Evolutionary conservation across 2,329 filamentous ascomycete genomes (phyloP), one percentile per base, ranked within the genome.

Genomic region (Neopestalotiopsis sp.): DNA sequence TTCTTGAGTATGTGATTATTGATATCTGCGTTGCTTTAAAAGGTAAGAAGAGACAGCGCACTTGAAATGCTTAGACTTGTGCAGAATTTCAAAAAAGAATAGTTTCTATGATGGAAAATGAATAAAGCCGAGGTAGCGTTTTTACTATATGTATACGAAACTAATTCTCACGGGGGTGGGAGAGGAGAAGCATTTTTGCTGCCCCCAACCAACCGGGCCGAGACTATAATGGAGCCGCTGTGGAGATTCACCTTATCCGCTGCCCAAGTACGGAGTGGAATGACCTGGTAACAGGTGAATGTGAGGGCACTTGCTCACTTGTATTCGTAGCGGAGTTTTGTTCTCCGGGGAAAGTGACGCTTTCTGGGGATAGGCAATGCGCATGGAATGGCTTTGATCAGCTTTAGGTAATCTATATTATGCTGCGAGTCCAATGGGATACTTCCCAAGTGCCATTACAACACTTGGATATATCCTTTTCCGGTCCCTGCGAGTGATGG

Each of bases 381-480:
- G 10, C 34, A 38, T 38, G 34, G 45, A 49, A 7, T 52, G 45
- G 45, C 45, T 52, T 52, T 52, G 45, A 24, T 52, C 17, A 52
- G 17, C 14, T 52, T 38, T 52, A 52, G 45, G 45, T 52, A 52
- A 52, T 52, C 45, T n/a, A 20, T 4, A n/a, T 52, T 52, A 52
- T 52, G 45, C 45, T 52, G 45, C 9, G 10, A 38, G 10, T 38
- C 34, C 34, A 38, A 38, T 38, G 34, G 34, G 34, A 17, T 56
- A n/a, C 17, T 17, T 56, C 49, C 17, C 17, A 24, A 56, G 9
- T 17, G 49, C 14, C 17, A 24, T 56, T 10, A 30, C 32, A 34
- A n/a, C 34, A 30, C 10, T 20, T 62, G 59, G 59, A 20, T 62
- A 62, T 62, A 62, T 38, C 14, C 59, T 62, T 30, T 62, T 62